Evolutionary conservation across 2,329 filamentous ascomycete genomes (phyloP).

Genomic region (Cladosporium colombiae): DNA sequence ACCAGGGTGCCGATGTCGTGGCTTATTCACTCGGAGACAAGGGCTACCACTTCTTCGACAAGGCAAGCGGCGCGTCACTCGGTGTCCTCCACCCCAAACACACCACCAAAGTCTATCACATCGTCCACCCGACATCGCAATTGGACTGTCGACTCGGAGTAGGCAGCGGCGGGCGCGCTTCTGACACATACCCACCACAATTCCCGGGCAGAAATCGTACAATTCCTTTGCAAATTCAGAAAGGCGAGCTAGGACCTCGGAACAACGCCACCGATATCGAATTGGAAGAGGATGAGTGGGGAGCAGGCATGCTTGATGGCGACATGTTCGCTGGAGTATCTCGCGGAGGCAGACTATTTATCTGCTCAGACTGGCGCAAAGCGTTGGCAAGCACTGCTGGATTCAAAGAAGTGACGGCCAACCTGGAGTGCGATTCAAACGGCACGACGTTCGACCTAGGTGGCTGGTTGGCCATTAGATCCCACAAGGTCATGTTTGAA

Average conservation of each 20-base stretch:
- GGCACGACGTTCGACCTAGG: conserved; percentile 47
- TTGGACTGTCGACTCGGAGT: conserved; percentile 16
- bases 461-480: conserved; percentile 48
- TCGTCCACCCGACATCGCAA: conserved; percentile 31
- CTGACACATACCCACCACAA: conserved; percentile 29
- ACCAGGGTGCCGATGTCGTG: conserved; percentile 45
- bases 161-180: conserved; percentile 21
- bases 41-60: conserved; percentile 48
- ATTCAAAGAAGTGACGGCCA: conserved; percentile 29
- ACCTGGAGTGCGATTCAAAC: conserved; percentile 47
- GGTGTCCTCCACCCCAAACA: conserved; percentile 42
- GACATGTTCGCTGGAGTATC: conserved; percentile 48
- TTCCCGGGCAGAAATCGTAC: conserved; percentile 26
- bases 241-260: conserved; percentile 21
- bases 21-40: conserved; percentile 47
- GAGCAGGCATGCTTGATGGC: conserved; percentile 47
- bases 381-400: conserved; percentile 31
- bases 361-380: conserved; percentile 48
- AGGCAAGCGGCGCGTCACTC: conserved; percentile 41
- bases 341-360: conserved; percentile 44
- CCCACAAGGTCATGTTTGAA: conserved; percentile 48
- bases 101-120: conserved; percentile 39
- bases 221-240: conserved; percentile 24
- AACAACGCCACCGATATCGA: conserved; percentile 22
- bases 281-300: conserved; percentile 48